phyloP scores from a whole-genome alignment of 1,139 yeast species.

The Sugiyamaella grinbergsii region DNA sequence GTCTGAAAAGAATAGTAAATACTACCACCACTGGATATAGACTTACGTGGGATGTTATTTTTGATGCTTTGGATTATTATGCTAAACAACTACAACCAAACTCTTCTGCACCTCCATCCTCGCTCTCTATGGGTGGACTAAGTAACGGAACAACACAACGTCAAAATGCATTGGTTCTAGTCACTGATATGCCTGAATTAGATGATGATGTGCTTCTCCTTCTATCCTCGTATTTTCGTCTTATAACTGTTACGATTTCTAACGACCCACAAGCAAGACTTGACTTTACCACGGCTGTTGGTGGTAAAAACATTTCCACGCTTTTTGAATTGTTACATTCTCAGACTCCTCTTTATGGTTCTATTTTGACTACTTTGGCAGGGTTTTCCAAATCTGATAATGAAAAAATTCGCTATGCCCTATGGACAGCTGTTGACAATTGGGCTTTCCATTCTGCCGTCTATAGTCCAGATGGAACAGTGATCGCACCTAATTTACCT shows the following conservation, averaged over 20 bases:
- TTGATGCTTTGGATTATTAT: constrained; percentile 59
- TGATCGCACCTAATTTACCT: constrained; percentile 32
- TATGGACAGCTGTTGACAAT: constrained; percentile 75
- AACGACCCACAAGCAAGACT: constrained; percentile 47
- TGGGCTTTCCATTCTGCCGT: constrained; percentile 58
- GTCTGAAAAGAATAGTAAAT: constrained; percentile 19
- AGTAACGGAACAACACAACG: constrained; percentile 1
- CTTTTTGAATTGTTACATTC: constrained; percentile 52
- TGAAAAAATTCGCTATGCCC: constrained; percentile 48
- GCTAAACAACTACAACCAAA: constrained; percentile 47
- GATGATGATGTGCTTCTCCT: constrained; percentile 75
- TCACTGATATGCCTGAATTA: constrained; percentile 16
- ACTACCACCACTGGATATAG: constrained; percentile 3
- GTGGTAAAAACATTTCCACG: constrained; percentile 38
- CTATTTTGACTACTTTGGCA: constrained; percentile 55
- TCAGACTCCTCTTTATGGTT: constrained; percentile 57
- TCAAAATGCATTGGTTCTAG: constrained; percentile 5
- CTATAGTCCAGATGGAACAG: constrained; percentile 36
- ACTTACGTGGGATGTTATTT: constrained; percentile 58
- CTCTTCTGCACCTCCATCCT: constrained; percentile 6
- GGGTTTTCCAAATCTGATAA: constrained; percentile 52
- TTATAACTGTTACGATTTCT: constrained; percentile 54
- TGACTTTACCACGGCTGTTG: constrained; percentile 41
- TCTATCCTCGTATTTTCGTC: constrained; percentile 67
- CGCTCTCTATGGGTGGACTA: constrained; percentile 9